Base-by-base conservation (phyloP, 1,284 basidiomycete genomes). In the Earliella scabrosa region DNA sequence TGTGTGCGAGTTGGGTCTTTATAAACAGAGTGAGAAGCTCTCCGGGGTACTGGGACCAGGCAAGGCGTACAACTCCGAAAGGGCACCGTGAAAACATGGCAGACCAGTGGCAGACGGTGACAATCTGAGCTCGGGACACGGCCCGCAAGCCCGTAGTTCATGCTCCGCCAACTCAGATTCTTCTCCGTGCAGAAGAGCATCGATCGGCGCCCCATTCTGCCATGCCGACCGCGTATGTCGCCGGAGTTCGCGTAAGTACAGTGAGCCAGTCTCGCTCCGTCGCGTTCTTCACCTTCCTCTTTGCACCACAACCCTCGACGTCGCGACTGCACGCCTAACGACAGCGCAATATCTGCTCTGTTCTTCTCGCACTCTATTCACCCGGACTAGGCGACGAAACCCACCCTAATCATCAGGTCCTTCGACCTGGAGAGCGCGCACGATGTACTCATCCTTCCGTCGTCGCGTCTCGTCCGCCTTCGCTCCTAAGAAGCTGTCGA, bases 361-460 rank as follows among this genome's bases (percentile, higher is more conserved):
- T n/a, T n/a, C n/a, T n/a, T n/a, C n/a, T 36, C 4, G 14, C 5
- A 14, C 2, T 10, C 5, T 20, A 32, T 9, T 10, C n/a, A 27
- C 44, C n/a, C 24, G 20, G 27, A 14, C 47, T 46, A 49, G 50
- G 43, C 40, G 20, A 43, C 16, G n/a, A 11, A 20, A 16, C 14
- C 11, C 2, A 39, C 39, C 10, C 24, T 16, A 21, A 11, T 9
- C 27, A 46, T 39, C 35, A 52, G 48, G 54, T 38, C 31, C 45
- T 27, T 26, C 32, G 27, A 45, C 27, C 27, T 21, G 46, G 50
- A 50, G 57, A 45, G 54, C 54, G 49, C 45, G 52, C 57, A 60
- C 35, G 45, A 82, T 84, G 81, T 77, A 81, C 65, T 71, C 75
- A 47, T 70, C 74, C 31, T 59, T 81, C 50, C 77, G 75, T 55